Evolutionary conservation across 2,329 filamentous ascomycete species (phyloP).

Genomic region (Scedosporium dehoogii): DNA sequence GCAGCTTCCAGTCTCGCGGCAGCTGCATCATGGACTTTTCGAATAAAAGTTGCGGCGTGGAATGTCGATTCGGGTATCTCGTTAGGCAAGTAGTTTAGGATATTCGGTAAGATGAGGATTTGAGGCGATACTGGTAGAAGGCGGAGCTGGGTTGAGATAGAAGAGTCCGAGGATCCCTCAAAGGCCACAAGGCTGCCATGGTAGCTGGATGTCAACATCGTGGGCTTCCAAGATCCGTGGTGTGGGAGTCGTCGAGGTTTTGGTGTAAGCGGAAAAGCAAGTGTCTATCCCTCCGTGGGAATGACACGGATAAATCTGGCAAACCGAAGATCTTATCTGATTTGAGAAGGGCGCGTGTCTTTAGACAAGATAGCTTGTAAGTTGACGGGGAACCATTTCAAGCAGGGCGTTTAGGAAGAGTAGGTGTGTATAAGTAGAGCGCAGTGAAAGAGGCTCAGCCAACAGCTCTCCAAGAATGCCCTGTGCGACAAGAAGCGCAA

Average conservation of each 20-base stretch:
- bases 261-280: neutral
- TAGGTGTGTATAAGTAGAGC: neutral
- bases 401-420: neutral
- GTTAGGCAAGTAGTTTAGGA: slow-evolving; percentile 35
- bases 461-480: neutral
- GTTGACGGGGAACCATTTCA: neutral
- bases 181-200: slow-evolving; percentile 48
- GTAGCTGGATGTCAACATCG: slow-evolving; percentile 10
- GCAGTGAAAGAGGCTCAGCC: neutral
- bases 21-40: slow-evolving; percentile 39
- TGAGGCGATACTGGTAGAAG: slow-evolving; percentile 49
- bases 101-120: slow-evolving; percentile 43
- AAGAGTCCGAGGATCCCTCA: slow-evolving; percentile 42
- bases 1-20: slow-evolving; percentile 37
- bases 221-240: slow-evolving; percentile 6
- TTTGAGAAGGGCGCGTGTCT: neutral
- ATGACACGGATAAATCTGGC: neutral
- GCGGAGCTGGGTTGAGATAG: slow-evolving; percentile 46
- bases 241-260: neutral
- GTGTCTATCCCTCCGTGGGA: neutral
- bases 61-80: slow-evolving; percentile 17
- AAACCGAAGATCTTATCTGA: neutral
- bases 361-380: neutral
- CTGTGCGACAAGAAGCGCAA: neutral
- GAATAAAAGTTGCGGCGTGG: slow-evolving; percentile 29